Evolutionary conservation across 148 eudicot species (phyloP).

Genomic region (Talinum fruticosum): DNA sequence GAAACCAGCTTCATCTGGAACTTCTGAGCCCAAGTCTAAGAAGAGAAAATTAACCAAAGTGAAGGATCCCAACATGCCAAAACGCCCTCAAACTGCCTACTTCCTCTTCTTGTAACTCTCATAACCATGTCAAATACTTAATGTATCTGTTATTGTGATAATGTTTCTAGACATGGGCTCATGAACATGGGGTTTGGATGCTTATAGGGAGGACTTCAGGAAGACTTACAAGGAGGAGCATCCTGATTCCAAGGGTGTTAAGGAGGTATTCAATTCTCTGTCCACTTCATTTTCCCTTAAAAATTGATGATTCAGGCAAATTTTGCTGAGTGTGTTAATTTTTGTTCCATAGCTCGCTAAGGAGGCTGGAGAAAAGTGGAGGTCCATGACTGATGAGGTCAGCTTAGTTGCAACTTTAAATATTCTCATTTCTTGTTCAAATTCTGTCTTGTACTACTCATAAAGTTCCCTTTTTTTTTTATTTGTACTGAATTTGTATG

Average conservation of each 20-base stretch:
- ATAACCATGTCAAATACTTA: background rate
- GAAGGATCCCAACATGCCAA: slow-evolving; percentile 57
- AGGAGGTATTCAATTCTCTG: slow-evolving; percentile 37
- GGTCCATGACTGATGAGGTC: slow-evolving; percentile 77
- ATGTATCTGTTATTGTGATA: background rate
- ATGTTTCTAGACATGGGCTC: background rate
- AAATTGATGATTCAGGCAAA: no score
- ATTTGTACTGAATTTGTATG: background rate
- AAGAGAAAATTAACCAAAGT: slow-evolving; percentile 47
- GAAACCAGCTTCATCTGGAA: slow-evolving; percentile 30
- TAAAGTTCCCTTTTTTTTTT: background rate
- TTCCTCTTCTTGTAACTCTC: slow-evolving; percentile 63
- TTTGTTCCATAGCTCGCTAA: slow-evolving; percentile 56
- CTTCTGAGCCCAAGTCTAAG: slow-evolving; percentile 43
- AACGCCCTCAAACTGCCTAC: slow-evolving; percentile 78
- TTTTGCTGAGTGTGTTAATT: background rate
- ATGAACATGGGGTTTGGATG: background rate
- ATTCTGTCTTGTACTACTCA: background rate
- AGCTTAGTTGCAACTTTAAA: background rate
- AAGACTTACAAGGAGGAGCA: slow-evolving; percentile 68
- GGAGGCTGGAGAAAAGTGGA: slow-evolving; percentile 91
- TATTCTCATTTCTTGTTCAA: background rate
- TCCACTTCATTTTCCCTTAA: background rate
- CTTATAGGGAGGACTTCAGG: slow-evolving; percentile 73
- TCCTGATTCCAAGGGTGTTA: slow-evolving; percentile 64